Percentiles rank a stretch among this genome's conserved stretches.
Evolutionary conservation across 257 asterid species (phyloP).

Genomic region (Ehretia macrophylla): DNA sequence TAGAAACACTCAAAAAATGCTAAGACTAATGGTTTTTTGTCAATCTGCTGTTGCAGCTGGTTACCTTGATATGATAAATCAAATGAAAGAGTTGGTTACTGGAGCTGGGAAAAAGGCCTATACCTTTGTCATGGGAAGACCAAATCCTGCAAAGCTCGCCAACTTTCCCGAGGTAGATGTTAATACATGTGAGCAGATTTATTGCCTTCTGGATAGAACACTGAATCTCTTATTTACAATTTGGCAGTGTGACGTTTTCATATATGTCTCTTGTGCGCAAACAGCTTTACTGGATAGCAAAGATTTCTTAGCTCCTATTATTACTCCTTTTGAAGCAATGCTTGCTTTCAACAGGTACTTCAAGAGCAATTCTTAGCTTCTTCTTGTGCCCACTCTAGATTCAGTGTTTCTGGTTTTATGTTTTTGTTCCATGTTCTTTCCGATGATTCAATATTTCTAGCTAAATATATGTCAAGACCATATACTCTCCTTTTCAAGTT

Average conservation of each 20-base stretch:
- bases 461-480: no score
- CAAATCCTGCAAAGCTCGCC: constrained; percentile 94
- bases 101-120: constrained; percentile 88
- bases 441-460: neutral
- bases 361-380: neutral
- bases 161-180: constrained; percentile 87
- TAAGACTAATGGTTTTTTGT: no score
- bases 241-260: constrained; percentile 83
- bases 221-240: constrained; percentile 13
- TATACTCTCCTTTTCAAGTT: no score
- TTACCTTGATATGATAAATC: constrained; percentile 86
- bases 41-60: constrained; percentile 57
- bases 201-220: constrained; percentile 8
- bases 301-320: constrained; percentile 94
- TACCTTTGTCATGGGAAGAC: constrained; percentile 93
- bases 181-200: constrained; percentile 4
- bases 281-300: constrained; percentile 89
- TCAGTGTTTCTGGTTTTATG: neutral
- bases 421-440: neutral
- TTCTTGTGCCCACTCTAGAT: neutral
- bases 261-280: constrained; percentile 87
- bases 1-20: no score
- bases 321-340: constrained; percentile 94
- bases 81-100: constrained; percentile 68
- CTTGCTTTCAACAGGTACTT: constrained; percentile 78